Evolutionary conservation across 2,329 filamentous ascomycete genomes (phyloP).

Genomic region (Aspergillus carbonarius): DNA sequence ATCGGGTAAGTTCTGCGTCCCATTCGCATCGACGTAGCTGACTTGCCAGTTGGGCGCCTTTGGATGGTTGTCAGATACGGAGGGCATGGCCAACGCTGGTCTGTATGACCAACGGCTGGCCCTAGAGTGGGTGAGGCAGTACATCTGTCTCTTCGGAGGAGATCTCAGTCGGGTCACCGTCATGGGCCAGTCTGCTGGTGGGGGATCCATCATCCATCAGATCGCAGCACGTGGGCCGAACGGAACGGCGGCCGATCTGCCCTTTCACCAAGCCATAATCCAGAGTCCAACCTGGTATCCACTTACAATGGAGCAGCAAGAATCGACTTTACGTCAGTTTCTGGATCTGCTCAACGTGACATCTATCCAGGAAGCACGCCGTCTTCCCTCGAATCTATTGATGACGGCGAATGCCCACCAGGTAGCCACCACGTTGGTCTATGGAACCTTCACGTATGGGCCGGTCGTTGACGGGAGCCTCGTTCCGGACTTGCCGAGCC

Average conservation of each 20-base stretch:
- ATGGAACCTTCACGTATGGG: constrained; percentile 47
- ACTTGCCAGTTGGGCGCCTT: constrained; percentile 44
- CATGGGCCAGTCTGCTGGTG: constrained; percentile 50
- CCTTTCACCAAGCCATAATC: constrained; percentile 43
- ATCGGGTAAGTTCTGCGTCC: constrained; percentile 33
- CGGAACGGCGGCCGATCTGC: constrained; percentile 27
- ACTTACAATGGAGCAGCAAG: constrained; percentile 35
- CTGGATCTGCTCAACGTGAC: constrained; percentile 44
- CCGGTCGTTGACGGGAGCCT: constrained; percentile 54
- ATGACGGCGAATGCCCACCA: constrained; percentile 48
- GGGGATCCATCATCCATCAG: constrained; percentile 56
- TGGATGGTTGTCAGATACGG: constrained; percentile 49
- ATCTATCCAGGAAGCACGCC: constrained; percentile 46
- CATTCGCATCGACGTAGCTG: constrained; percentile 1
- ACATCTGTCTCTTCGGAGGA: constrained; percentile 58
- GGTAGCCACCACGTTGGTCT: constrained; percentile 32
- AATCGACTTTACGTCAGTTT: constrained; percentile 41
- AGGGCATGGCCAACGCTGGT: constrained; percentile 51
- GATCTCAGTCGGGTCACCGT: constrained; percentile 50
- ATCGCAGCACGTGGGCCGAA: constrained; percentile 54
- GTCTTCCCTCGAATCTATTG: constrained; percentile 40
- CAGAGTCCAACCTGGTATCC: constrained; percentile 47
- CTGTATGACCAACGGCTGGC: constrained; percentile 57
- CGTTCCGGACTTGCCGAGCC: constrained; percentile 48
- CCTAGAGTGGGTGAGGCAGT: constrained; percentile 57